Conservation (phyloP, 108 stramenopile species). For the Heterococcus sp. region DNA sequence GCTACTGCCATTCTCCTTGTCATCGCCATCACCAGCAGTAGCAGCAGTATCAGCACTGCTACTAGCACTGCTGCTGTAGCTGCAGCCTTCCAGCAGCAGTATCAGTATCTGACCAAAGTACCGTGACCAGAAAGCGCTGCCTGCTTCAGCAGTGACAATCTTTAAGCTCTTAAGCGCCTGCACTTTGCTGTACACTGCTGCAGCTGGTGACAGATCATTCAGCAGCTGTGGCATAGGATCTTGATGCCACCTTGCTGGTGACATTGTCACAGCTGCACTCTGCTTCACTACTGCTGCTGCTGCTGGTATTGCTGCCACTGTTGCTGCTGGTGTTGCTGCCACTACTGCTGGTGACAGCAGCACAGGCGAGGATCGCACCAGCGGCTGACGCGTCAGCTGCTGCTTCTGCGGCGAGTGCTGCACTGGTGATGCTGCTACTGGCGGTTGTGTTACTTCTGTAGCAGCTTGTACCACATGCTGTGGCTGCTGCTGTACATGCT, state of each 20-base stretch:
- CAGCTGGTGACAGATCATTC: not conserved
- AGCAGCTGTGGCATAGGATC: not conserved
- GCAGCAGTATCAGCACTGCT: not conserved
- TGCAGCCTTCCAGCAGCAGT: conserved; percentile 25
- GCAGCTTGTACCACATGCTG: not conserved
- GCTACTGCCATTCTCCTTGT: not conserved
- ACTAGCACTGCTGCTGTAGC: not conserved
- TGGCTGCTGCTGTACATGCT: not conserved
- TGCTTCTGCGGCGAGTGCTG: not conserved
- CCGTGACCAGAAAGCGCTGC: conserved; percentile 22
- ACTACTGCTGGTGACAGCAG: not conserved
- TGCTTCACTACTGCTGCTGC: not conserved
- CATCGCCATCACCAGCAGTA: not conserved
- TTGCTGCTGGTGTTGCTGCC: not conserved
- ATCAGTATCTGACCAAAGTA: conserved; percentile 37
- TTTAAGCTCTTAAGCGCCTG: not conserved
- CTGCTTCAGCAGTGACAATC: not conserved
- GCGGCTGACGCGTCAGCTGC: not conserved
- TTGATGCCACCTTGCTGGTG: not conserved
- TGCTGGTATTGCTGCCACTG: not conserved
- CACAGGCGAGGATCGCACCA: too few relatives aligned
- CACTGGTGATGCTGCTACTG: not conserved
- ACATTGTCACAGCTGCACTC: not conserved
- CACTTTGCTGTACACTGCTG: not conserved
- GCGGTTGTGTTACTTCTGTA: not conserved